Conservation (phyloP, 108 stramenopile species). For the Skeletonema marinoi region DNA sequence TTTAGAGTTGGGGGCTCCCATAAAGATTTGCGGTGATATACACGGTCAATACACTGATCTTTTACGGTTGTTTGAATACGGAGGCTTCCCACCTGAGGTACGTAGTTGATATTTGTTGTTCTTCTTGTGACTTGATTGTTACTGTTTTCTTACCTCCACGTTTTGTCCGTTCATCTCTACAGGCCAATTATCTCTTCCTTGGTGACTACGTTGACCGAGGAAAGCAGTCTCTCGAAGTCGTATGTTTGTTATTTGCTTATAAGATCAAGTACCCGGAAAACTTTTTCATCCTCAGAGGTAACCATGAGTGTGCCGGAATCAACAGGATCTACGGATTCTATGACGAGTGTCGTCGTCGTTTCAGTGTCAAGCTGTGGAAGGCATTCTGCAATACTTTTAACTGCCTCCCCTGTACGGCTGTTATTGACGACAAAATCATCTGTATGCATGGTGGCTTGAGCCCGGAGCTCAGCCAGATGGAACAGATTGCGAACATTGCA, state of each 20-base stretch:
- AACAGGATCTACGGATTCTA: constrained; percentile 99
- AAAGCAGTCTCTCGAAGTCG: constrained; percentile 95
- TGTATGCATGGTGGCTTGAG: constrained; percentile 99
- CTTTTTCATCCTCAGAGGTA: constrained; percentile 99
- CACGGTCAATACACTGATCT: constrained; percentile 99
- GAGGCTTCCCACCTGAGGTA: constrained; percentile 95
- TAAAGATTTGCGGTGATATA: constrained; percentile 99
- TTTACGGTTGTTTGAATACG: constrained; percentile 96
- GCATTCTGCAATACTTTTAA: constrained; percentile 99
- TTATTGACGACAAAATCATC: constrained; percentile 99
- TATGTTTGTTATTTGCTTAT: constrained; percentile 96
- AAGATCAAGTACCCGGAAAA: constrained; percentile 99
- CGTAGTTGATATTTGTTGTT: constrained; percentile 4
- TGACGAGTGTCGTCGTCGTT: constrained; percentile 99
- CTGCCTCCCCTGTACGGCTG: constrained; percentile 97
- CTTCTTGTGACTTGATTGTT: neutral
- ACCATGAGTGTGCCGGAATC: constrained; percentile 99
- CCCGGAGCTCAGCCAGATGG: constrained; percentile 96
- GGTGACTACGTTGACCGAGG: constrained; percentile 99
- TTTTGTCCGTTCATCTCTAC: neutral
- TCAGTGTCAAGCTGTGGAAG: constrained; percentile 99
- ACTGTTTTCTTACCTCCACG: constrained; percentile 4
- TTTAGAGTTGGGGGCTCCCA: constrained; percentile 97
- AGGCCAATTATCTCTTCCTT: constrained; percentile 98
- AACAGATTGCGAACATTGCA: constrained; percentile 95